Percentiles rank a stretch among this genome's conserved stretches.
These are phyloP conservation scores for Leccinum barrowsii DNA, from an alignment of 768 basidiomycete species.

Conservation along the genomic window DNA sequence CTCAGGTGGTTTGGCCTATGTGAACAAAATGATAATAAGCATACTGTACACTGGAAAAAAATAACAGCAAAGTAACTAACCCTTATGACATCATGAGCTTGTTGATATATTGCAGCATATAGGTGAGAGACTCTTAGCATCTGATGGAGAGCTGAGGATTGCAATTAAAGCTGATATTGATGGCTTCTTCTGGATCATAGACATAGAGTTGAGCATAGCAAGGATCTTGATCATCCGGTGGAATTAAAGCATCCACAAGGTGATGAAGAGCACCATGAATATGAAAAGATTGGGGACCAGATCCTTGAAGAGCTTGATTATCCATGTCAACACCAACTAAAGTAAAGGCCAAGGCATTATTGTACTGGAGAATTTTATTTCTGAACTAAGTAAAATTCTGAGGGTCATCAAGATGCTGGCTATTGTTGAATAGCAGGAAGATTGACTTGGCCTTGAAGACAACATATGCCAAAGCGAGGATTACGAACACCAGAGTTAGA, in stretches of 20 bases:
- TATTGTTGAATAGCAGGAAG: neutral
- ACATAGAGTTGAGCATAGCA: neutral
- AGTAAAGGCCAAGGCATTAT: conserved; percentile 4
- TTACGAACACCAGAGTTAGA: neutral
- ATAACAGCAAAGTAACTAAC: neutral
- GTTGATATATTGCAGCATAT: too few species aligned
- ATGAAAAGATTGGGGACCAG: neutral
- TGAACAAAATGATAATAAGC: neutral
- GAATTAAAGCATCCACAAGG: neutral
- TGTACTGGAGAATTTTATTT: neutral
- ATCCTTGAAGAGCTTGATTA: neutral
- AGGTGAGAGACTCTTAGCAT: too few species aligned
- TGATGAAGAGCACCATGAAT: neutral
- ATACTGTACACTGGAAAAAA: neutral
- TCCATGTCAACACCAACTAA: conserved; percentile 1
- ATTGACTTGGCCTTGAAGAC: neutral
- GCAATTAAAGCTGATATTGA: neutral
- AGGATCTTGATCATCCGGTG: neutral
- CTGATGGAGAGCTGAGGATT: neutral
- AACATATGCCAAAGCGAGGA: neutral
- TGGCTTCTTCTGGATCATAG: neutral
- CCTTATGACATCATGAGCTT: too few species aligned
- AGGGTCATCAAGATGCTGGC: neutral
- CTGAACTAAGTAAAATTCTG: neutral
- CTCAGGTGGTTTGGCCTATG: neutral